phyloP scores from a whole-genome alignment of 345 rosid genomes.

The Leavenworthia alabamica region DNA sequence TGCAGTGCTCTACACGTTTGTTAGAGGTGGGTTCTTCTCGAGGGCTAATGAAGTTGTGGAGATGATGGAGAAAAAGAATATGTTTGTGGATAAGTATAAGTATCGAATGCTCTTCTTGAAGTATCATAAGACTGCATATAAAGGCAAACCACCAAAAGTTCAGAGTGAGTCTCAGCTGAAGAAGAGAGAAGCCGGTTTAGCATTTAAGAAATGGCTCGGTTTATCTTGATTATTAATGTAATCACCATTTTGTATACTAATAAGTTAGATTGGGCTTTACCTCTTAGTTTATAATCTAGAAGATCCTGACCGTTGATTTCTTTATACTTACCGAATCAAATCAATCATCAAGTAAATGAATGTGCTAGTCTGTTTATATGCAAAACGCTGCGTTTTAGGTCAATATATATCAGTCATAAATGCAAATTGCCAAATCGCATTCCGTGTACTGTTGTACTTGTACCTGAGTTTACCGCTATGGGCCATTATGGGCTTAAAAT shows the following conservation, averaged over 20 bases:
- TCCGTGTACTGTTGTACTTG: no score
- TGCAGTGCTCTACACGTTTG: slow-evolving; percentile 80
- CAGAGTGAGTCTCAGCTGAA: slow-evolving; percentile 75
- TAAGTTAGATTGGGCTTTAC: no score
- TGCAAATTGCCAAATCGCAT: no score
- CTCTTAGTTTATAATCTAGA: no score
- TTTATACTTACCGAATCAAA: no score
- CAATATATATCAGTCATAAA: no score
- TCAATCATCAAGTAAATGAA: no score
- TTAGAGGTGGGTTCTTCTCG: slow-evolving; percentile 75
- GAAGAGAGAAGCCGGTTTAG: slow-evolving; percentile 69
- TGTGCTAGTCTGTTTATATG: no score
- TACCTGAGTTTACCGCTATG: background rate
- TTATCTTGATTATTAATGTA: slow-evolving; percentile 34
- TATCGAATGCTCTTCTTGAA: slow-evolving; percentile 74
- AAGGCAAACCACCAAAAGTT: slow-evolving; percentile 83
- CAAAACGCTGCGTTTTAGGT: no score
- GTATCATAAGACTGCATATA: slow-evolving; percentile 81
- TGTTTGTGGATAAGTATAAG: slow-evolving; percentile 90
- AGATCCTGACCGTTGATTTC: no score
- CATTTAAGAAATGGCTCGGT: slow-evolving; percentile 80
- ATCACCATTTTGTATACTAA: background rate
- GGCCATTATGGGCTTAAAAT: background rate
- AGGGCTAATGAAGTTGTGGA: slow-evolving; percentile 80
- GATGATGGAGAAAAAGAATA: slow-evolving; percentile 70